Evolutionary conservation across 768 basidiomycete species (phyloP), one percentile per base, ranked within the genome.

Genomic region (Tylopilus rubrobrunneus): DNA sequence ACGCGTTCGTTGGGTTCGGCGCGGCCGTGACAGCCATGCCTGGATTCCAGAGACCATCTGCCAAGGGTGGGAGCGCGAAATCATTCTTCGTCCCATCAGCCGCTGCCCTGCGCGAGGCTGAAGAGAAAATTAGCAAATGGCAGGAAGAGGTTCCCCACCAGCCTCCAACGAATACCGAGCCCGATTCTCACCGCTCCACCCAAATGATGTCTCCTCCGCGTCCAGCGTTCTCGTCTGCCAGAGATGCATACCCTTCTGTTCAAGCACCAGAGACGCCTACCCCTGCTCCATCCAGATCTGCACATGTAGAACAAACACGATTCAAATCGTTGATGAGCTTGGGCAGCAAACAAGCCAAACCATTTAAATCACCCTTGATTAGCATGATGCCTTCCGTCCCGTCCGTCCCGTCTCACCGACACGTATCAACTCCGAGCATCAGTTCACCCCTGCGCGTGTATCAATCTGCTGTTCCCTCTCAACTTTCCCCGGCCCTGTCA

Each of bases 21-120:
- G 54, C 72, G 1, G 76, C 78, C 15, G 56, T 64, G 7, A 60
- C 66, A 47, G 56, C 59, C 10, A 49, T 57, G 15, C 40, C 59
- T 3, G 47, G n/a, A 28, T 67, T 62, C 39, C 60, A 65, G 52
- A 58, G 62, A 48, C 57, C 59, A 0, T 56, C 60, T 15, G 7
- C 54, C 31, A 39, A 25, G 7, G 48, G 48, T 2, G 21, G 19
- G 12, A 28, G 7, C 8, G 5, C 57, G 46, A 40, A 71, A 11
- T 71, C 76, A 40, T 68, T 71, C n/a, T 57, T 74, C 10, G 61
- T 83, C 19, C 85, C 85, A 1, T 86, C 85, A 6, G 73, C 70
- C 31, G 70, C 70, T 23, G 82, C 86, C 1, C 63, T 86, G 8
- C 78, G 74, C 8, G 76, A 76, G 58, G 86, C 85, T 1, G 68